Base-by-base conservation (phyloP, 768 basidiomycete genomes). In the Stropharia rugosoannulata region DNA sequence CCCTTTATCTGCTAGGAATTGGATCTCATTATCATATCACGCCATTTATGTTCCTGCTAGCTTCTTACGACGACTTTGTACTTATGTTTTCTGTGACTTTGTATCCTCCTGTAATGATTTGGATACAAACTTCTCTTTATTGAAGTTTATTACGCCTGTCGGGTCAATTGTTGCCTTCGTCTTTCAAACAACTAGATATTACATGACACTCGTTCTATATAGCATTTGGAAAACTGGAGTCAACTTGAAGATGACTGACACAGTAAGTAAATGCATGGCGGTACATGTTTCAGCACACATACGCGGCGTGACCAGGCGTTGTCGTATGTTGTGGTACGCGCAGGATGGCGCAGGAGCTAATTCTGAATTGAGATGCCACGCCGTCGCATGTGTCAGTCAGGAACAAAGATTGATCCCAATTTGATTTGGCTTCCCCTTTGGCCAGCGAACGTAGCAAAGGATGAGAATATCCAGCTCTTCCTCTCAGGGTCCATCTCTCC, bases 31-130 rank as follows among this genome's bases (percentile, higher is more conserved):
- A 64, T 62, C 63, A 69, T 70, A 68, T 69, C 70, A 68, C 59
- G 63, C 67, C 67, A 84, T 87, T 84, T 87, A 87, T 82, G 80
- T 79, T 76, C 74, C 73, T 85, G 80, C 80, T 79, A 73, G 67
- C 76, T 62, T 59, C 76, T 84, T 79, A 87, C 77, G 83, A 87
- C 77, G 83, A 84, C 77, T 70, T 57, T 75, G 75, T 82, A 84
- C 80, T 78, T 71, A 63, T 71, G 65, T 64, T 68, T 68, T 59
- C 50, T 49, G 59, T 61, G 44, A 68, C 60, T 56, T 58, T 64
- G 60, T 60, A 64, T 66, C 62, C 62, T 58, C 59, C 51, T 65
- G 46, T 55, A 59, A 42, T 54, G 50, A 59, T 53, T 49, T 65
- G 62, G 59, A 64, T 56, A 57, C 59, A 55, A 46, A 56, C 22